Percentiles rank a stretch among this genome's conserved stretches.
Conservation (phyloP, 352 stramenopile species). For the Phytophthora ramorum region DNA sequence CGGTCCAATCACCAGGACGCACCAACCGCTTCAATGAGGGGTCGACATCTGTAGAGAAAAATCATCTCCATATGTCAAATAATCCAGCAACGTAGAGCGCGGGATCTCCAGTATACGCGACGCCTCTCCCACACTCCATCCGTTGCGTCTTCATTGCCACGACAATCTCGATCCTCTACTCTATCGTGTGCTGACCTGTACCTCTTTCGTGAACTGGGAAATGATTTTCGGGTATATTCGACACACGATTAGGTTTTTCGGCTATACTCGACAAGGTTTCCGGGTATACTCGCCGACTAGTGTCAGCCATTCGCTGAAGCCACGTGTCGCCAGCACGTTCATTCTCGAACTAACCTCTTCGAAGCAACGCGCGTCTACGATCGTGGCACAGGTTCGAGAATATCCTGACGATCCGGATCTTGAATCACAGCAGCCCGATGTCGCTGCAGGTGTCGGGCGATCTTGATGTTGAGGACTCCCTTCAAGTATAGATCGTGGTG, state of each 20-base stretch:
- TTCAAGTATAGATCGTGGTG: not conserved
- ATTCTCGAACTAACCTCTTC: no score
- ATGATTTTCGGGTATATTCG: not conserved
- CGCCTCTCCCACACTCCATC: not conserved
- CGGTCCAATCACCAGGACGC: no score
- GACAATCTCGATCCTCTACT: not conserved
- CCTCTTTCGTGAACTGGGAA: not conserved
- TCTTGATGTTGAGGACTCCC: not conserved
- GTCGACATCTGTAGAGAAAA: no score
- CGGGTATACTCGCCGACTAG: not conserved
- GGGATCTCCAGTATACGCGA: no score
- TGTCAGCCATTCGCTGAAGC: no score
- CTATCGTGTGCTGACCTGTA: conserved; percentile 1
- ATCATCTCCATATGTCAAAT: no score
- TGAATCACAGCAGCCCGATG: not conserved
- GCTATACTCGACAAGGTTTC: not conserved
- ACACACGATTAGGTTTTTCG: not conserved
- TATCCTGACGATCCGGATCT: not conserved
- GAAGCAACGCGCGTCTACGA: no score
- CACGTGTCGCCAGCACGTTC: no score
- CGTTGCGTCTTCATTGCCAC: not conserved
- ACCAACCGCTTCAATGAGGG: no score
- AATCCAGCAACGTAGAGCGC: no score
- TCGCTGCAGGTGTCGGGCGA: not conserved
- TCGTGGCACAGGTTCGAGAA: no score